Percentiles rank a stretch among this genome's conserved stretches.
Evolutionary conservation across 306 rosid species (phyloP).

Genomic region (Vigna trinervia): DNA sequence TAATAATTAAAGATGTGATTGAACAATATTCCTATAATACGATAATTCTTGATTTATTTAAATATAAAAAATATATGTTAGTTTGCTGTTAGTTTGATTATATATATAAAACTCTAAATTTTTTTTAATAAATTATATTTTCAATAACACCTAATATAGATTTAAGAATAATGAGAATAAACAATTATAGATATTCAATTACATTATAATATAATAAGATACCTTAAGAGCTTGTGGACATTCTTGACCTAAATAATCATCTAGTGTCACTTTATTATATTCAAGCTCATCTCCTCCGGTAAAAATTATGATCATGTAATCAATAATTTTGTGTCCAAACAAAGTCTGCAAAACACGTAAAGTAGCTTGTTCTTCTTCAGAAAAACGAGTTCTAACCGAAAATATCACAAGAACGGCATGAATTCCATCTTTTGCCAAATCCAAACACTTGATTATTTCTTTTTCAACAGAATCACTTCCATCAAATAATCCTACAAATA

Average conservation of each 20-base stretch:
- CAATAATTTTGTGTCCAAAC: background rate
- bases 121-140: no score
- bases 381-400: conserved; percentile 32
- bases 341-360: background rate
- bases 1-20: no score
- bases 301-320: no score
- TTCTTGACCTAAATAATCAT: background rate
- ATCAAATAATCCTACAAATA: background rate
- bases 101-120: no score
- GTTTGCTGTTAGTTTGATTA: no score
- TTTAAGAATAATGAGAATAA: no score
- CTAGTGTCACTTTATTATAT: background rate
- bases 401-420: background rate
- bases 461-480: background rate
- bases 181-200: no score
- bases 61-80: no score
- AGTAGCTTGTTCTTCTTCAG: background rate
- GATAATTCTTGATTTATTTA: no score
- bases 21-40: no score
- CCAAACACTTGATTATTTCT: background rate
- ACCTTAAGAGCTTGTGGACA: background rate
- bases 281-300: background rate
- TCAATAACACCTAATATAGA: no score
- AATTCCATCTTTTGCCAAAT: background rate
- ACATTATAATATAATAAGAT: no score